phyloP scores from a whole-genome alignment of 768 basidiomycete genomes.

The Boletus pseudopeckii region DNA sequence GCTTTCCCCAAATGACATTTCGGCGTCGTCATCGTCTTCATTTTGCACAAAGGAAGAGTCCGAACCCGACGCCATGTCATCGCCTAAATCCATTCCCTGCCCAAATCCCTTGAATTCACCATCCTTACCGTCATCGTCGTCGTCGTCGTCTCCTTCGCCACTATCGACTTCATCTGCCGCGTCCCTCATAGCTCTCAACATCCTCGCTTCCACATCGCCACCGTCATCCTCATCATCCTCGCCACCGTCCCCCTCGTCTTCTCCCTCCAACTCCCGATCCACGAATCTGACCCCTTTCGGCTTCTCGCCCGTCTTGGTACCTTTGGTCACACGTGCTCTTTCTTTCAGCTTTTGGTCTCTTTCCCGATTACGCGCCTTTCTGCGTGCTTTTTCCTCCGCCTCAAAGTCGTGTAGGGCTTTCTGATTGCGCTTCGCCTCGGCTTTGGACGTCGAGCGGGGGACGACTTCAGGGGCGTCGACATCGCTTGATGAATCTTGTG shows the following conservation, averaged over 20 bases:
- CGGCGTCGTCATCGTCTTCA: slow-evolving; percentile 14
- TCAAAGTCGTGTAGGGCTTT: slow-evolving; percentile 37
- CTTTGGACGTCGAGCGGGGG: slow-evolving; percentile 46
- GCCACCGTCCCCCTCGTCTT: slow-evolving; percentile 25
- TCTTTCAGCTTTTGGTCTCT: slow-evolving; percentile 50
- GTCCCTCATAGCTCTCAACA: slow-evolving; percentile 30
- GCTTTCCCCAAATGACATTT: slow-evolving; percentile 9
- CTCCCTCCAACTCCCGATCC: slow-evolving; percentile 7
- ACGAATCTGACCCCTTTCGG: slow-evolving; percentile 12
- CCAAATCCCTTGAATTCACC: slow-evolving; percentile 11
- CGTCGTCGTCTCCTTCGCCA: slow-evolving; percentile 16
- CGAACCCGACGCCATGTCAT: slow-evolving; percentile 10
- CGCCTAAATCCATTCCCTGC: slow-evolving; percentile 9
- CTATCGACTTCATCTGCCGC: slow-evolving; percentile 23
- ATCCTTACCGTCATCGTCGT: slow-evolving; percentile 19
- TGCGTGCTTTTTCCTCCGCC: slow-evolving; percentile 38
- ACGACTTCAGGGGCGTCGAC: slow-evolving; percentile 52
- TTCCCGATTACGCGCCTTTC: slow-evolving; percentile 45
- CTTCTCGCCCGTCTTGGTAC: slow-evolving; percentile 6
- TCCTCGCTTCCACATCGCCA: slow-evolving; percentile 21
- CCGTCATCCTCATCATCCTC: slow-evolving; percentile 25
- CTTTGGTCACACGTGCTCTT: slow-evolving; percentile 32
- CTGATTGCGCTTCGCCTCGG: slow-evolving; percentile 35
- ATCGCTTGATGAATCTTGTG: slow-evolving; percentile 27
- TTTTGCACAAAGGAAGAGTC: slow-evolving; percentile 12